Base-by-base conservation (phyloP, 176 grass and related monocot genomes). In the Carex myosuroides region DNA sequence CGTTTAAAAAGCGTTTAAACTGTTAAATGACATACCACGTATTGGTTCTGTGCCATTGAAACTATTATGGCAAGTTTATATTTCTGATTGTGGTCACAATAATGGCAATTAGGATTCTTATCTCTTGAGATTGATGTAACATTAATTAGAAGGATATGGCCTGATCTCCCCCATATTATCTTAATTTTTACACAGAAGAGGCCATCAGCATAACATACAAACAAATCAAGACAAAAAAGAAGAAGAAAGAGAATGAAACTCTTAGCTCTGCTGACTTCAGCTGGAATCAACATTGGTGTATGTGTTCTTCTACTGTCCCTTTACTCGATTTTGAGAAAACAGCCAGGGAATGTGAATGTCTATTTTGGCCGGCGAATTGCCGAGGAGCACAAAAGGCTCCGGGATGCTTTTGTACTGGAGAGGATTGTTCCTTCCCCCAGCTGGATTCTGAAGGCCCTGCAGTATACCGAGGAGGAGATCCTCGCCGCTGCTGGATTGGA, bases 241-340 rank as follows among this genome's bases (percentile, higher is more conserved):
- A 64, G 30, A 64, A 90, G 63, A 87, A 62, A 87, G 86, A 85
- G 74, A 30, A 95, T 98, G 89, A 95, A 92, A 88, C 63, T 95
- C 21, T 90, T 52, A 13, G 95, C 86, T 85, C 91, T 98, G 22
- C 83, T 98, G 83, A 91, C 89, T 73, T 98, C 95, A 73, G 92
- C 92, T 44, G 92, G 95, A 79, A 95, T 98, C 63, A 98, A 98
- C 88, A 95, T 95, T 7, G 92, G 92, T 13, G n/a, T 93, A 12
- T 95, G 88, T 73, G 55, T 81, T 48, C 79, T 98, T 82, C 87
- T 98, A 50, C 65, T 93, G 58, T 95, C 88, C 16, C 80, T 95
- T 22, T 95, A 98, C 82, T 98, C 95, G 5, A 82, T 98, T 76
- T 80, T 95, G 81, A 95, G 92, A 85, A 98, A 98, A 69, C 95